Conservation (phyloP, 2,329 filamentous ascomycete genomes). For the Cladosporium sp. region DNA sequence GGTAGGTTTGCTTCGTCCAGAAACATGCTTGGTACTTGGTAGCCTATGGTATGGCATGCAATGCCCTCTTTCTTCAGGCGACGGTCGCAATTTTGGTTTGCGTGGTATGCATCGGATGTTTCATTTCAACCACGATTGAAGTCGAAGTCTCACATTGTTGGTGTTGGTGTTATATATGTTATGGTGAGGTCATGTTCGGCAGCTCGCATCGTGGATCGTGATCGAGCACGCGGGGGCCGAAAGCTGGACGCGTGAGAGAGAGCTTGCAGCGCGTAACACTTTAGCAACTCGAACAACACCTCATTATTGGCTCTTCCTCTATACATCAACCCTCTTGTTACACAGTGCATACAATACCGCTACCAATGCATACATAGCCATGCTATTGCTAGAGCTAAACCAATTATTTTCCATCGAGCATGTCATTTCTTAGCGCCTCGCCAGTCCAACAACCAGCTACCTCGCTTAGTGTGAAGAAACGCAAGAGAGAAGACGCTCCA, state of each 20-base stretch:
- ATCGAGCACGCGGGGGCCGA: background rate
- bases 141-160: background rate
- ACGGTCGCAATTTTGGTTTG: background rate
- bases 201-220: background rate
- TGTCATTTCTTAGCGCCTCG: slow-evolving; percentile 17
- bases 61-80: background rate
- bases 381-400: slow-evolving; percentile 9
- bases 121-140: background rate
- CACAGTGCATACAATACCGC: background rate
- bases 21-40: background rate
- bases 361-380: slow-evolving; percentile 14
- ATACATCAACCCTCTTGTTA: background rate
- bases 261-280: slow-evolving; percentile 8
- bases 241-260: slow-evolving; percentile 3
- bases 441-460: slow-evolving; percentile 1
- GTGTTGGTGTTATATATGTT: background rate
- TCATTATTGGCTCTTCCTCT: background rate
- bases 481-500: slow-evolving; percentile 21
- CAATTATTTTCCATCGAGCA: slow-evolving; percentile 5
- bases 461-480: slow-evolving; percentile 19
- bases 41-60: background rate
- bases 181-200: background rate
- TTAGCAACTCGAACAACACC: background rate
- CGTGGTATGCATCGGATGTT: background rate
- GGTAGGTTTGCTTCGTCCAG: background rate